Evolutionary conservation across 768 basidiomycete genomes (phyloP), one percentile per base, ranked within the genome.

Genomic region (Mycena olivaceomarginata): DNA sequence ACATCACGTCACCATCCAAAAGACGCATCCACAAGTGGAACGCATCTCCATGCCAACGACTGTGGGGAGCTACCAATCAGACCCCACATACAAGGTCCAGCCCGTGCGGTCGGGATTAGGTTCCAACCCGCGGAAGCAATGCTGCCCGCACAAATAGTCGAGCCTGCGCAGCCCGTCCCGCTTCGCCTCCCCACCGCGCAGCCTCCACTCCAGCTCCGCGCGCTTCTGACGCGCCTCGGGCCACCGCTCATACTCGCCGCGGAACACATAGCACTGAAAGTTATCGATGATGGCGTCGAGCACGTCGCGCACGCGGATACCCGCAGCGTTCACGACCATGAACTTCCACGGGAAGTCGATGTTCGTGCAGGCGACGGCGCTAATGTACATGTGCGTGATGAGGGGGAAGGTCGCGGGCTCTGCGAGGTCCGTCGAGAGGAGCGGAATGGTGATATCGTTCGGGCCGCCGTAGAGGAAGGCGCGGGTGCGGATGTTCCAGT

Each of bases 331-430:
- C 5, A 81, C 73, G 10, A 91, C 88, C 74, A 88, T 89, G 67
- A 93, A 85, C 12, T 92, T 91, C 93, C 93, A 93, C 18, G 87
- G 89, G 80, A 91, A 91, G 15, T 77, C 82, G 0, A 86, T 84
- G n/a, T 87, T 85, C 1, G 88, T 91, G 65, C 90, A 91, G 22
- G 89, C 91, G 31, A 93, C 85, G 4, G 84, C 87, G 72, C 86
- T 87, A 83, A 94, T 89, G 78, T 87, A 88, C 88, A 94, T 88
- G 72, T 89, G 87, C 10, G 90, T 90, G 60, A 93, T 84, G 74
- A 92, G 89, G 0, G 93, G 93, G 81, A 84, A 89, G 10, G 93
- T 93, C n/a, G 93, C 93, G 0, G 93, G 92, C 81, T 94, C 92
- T n/a, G 89, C 84, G 63, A 83, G 80, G 76, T 91, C 90, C 4